Evolutionary conservation across 768 basidiomycete genomes (phyloP).

Genomic region (Phanerochaete carnosa): DNA sequence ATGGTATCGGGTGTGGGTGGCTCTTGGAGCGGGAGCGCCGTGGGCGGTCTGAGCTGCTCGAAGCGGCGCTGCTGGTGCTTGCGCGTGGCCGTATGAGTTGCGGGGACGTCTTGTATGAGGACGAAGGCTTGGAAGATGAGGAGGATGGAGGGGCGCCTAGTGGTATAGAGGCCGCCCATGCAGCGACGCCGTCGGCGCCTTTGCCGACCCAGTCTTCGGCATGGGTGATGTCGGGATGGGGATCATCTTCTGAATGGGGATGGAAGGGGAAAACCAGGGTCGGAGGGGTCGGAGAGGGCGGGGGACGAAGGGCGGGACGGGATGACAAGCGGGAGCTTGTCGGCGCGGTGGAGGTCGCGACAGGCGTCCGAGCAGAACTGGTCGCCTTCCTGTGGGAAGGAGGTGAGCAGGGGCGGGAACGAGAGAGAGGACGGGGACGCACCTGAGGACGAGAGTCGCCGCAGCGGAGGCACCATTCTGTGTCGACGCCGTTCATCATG

Average conservation of each 20-base stretch:
- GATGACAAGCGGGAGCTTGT: not conserved
- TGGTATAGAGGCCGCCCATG: constrained; percentile 1
- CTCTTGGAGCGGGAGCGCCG: not conserved
- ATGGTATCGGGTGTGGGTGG: not conserved
- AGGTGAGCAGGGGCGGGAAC: not conserved
- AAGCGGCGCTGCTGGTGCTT: not conserved
- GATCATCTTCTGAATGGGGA: not conserved
- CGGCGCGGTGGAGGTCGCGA: not conserved
- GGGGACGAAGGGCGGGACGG: constrained; percentile 2
- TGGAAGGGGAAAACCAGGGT: not conserved
- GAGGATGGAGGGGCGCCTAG: constrained; percentile 1
- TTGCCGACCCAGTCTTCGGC: constrained; percentile 1
- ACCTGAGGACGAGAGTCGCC: not conserved
- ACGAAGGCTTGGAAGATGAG: not conserved
- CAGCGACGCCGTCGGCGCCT: not conserved
- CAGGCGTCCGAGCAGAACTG: not conserved
- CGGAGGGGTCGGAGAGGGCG: constrained; percentile 1
- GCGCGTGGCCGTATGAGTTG: not conserved
- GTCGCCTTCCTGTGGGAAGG: not conserved
- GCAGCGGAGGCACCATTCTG: constrained; percentile 5
- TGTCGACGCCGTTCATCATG: constrained; percentile 5
- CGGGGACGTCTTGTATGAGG: not conserved
- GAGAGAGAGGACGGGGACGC: not conserved
- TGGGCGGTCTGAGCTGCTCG: not conserved
- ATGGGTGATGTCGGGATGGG: not conserved